Base-by-base conservation (phyloP, 768 basidiomycete genomes). In the Trametes villosa region DNA sequence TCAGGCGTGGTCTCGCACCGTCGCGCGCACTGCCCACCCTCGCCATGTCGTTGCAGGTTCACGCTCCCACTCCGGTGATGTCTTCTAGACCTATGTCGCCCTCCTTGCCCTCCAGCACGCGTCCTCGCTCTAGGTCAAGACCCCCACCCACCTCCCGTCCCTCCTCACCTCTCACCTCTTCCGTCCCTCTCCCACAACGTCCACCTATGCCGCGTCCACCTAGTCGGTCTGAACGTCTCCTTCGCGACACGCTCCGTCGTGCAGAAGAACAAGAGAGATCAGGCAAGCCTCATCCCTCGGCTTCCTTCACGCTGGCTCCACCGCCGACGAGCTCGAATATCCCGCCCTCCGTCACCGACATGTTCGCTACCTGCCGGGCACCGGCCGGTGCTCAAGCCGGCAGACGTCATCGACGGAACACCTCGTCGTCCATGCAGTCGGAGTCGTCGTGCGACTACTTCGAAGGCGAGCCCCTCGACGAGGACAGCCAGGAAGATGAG, bases 241-340 rank as follows among this genome's bases (percentile, higher is more conserved):
- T 87, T 49, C 76, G 85, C 51, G 80, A 86, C 62, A 79, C 86
- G 11, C 79, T 87, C 53, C 72, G 76, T 29, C 76, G 81, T 47
- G 85, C 78, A 65, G 82, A 78, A 47, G 76, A 77, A 75, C 72
- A 76, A 64, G 68, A 75, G 68, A 72, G 81, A 66, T 46, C 68
- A 44, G 38, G 56, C 30, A 59, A 45, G 60, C 51, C 62, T 65
- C 40, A 67, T 38, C 61, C 71, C 58, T 9, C 53, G 9, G 34
- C 69, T 29, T 57, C 68, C 41, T 53, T 68, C 49, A 57, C 57
- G 33, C 47, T 68, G 36, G 29, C 41, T 24, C 57, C 58, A 8
- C 27, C 60, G 9, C 30, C 51, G 8, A 45, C 57, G 22, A 40
- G 13, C 31, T 18, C 51, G 27, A 53, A 49, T 33, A 13, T 63